These are phyloP conservation scores for Trichocladium uniseriatum DNA, from an alignment of 495 filamentous ascomycete genomes.

Conservation along the genomic window DNA sequence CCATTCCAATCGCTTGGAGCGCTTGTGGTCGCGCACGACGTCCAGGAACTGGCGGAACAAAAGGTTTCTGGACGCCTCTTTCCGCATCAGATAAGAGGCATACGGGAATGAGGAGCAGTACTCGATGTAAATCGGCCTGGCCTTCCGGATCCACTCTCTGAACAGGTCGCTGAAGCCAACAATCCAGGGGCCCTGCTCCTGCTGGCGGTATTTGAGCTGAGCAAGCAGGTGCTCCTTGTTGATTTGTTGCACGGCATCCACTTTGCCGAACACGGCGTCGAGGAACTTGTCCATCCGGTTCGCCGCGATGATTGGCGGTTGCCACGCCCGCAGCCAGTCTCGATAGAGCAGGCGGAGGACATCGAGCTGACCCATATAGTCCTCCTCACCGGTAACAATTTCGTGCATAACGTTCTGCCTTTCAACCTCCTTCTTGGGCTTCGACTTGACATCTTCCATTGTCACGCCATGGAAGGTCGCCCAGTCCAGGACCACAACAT, in stretches of 20 bases:
- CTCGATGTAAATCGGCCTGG: slow-evolving; percentile 77
- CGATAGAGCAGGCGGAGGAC: slow-evolving; percentile 78
- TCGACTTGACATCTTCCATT: slow-evolving; percentile 58
- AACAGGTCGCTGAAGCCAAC: slow-evolving; percentile 95
- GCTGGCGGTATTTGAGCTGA: slow-evolving; percentile 93
- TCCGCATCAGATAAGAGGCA: slow-evolving; percentile 72
- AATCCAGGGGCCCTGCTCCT: slow-evolving; percentile 93
- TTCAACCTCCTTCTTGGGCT: slow-evolving; percentile 78
- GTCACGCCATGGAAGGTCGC: slow-evolving; percentile 80
- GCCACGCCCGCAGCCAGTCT: slow-evolving; percentile 62
- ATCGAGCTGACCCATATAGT: slow-evolving; percentile 78
- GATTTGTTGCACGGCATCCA: slow-evolving; percentile 79
- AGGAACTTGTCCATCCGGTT: slow-evolving; percentile 70
- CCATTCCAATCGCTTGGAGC: slow-evolving; percentile 83
- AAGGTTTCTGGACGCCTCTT: slow-evolving; percentile 75
- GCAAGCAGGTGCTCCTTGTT: slow-evolving; percentile 92
- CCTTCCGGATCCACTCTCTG: slow-evolving; percentile 96
- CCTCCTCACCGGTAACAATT: slow-evolving; percentile 87
- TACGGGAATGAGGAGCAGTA: slow-evolving; percentile 84
- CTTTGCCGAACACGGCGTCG: slow-evolving; percentile 77
- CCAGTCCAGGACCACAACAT: slow-evolving; percentile 74
- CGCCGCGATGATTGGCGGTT: slow-evolving; percentile 72
- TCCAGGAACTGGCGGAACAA: slow-evolving; percentile 83
- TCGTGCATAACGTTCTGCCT: slow-evolving; percentile 94
- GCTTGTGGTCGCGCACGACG: slow-evolving; percentile 62